phyloP scores from a whole-genome alignment of 2,329 filamentous ascomycete species.

The Aureobasidium mangrovei region DNA sequence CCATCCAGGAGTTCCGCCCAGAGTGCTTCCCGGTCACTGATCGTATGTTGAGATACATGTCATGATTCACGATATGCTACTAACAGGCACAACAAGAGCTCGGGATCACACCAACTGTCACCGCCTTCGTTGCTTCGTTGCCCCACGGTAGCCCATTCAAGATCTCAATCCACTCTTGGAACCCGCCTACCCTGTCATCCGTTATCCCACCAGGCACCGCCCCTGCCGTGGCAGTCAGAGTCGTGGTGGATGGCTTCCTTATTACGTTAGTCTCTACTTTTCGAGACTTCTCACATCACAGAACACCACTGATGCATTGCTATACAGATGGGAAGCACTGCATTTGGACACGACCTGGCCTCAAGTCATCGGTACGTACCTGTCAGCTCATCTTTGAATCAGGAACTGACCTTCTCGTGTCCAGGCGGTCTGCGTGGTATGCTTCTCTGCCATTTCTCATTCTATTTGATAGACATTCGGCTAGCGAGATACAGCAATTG shows the following conservation, averaged over 20 bases:
- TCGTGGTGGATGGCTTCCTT: constrained; percentile 59
- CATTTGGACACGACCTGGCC: constrained; percentile 47
- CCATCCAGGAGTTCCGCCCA: constrained; percentile 75
- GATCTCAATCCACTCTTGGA: constrained; percentile 69
- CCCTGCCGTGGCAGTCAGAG: constrained; percentile 42
- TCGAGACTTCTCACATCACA: neutral
- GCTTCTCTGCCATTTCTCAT: too few relatives aligned
- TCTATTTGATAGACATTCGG: too few relatives aligned
- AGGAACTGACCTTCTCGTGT: neutral
- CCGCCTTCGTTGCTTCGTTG: constrained; percentile 62
- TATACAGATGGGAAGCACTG: constrained; percentile 43
- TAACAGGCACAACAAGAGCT: neutral
- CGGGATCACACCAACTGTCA: constrained; percentile 49
- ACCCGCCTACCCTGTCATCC: constrained; percentile 50
- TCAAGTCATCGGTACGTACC: constrained; percentile 41
- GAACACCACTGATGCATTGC: too few relatives aligned
- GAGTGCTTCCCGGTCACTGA: constrained; percentile 60
- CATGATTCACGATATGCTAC: neutral
- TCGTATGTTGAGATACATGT: neutral
- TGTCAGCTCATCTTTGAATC: neutral
- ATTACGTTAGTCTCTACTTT: constrained; percentile 44
- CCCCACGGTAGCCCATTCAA: constrained; percentile 51
- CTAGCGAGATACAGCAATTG: too few relatives aligned
- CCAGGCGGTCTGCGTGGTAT: neutral
- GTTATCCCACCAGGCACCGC: constrained; percentile 45